Evolutionary conservation across 2,329 filamentous ascomycete genomes (phyloP).

Genomic region (Alternaria conjuncta): DNA sequence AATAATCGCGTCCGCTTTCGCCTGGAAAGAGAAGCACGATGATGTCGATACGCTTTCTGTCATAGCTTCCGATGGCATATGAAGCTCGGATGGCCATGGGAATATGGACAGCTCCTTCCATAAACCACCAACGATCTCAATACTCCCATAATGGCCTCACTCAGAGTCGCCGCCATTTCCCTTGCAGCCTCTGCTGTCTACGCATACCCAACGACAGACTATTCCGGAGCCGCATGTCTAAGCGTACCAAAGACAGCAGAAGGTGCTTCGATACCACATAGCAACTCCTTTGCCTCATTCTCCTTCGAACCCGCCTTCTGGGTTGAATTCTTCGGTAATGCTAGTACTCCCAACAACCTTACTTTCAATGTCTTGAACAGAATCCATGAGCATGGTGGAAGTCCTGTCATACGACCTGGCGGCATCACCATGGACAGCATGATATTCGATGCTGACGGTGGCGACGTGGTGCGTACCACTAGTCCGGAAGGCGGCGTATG

Average conservation of each 20-base stretch:
- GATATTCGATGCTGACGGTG: slow-evolving; percentile 6
- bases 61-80: background rate
- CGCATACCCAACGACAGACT: background rate
- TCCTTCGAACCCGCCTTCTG: slow-evolving; percentile 18
- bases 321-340: slow-evolving; percentile 19
- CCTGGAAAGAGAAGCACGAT: background rate
- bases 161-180: background rate
- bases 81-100: background rate
- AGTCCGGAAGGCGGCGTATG: slow-evolving; percentile 14
- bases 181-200: background rate
- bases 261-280: slow-evolving; percentile 14
- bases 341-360: slow-evolving; percentile 11
- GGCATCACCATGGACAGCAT: slow-evolving; percentile 20
- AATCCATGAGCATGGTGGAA: slow-evolving; percentile 15
- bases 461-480: slow-evolving; percentile 13
- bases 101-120: background rate
- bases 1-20: background rate
- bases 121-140: background rate
- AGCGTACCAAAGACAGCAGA: slow-evolving; percentile 7
- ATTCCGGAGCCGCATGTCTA: background rate
- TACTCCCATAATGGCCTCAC: background rate
- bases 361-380: slow-evolving; percentile 7
- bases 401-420: slow-evolving; percentile 14
- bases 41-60: background rate
- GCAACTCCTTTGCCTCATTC: slow-evolving; percentile 17